phyloP scores from a whole-genome alignment of 345 rosid species.

The Clarkia xantiana region DNA sequence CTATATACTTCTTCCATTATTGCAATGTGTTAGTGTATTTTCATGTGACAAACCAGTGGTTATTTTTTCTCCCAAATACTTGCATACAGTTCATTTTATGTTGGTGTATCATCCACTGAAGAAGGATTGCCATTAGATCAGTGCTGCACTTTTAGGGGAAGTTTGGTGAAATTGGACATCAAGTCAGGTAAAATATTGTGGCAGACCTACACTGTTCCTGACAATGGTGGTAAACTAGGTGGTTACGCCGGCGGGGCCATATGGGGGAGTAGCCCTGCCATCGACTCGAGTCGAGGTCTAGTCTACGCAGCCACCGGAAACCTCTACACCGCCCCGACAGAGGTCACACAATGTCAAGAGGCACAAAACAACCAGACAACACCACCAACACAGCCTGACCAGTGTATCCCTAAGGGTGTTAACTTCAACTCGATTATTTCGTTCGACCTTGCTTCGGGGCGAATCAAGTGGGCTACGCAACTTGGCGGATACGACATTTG shows the following conservation, averaged over 20 bases:
- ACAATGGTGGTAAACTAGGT: slow-evolving; percentile 22
- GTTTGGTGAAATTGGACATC: slow-evolving; percentile 11
- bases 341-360: slow-evolving; percentile 23
- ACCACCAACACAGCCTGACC: slow-evolving; percentile 23
- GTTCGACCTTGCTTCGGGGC: slow-evolving; percentile 16
- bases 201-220: slow-evolving; percentile 27
- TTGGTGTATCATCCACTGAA: slow-evolving; percentile 29
- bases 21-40: too few relatives aligned
- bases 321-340: slow-evolving; percentile 23
- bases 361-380: slow-evolving; percentile 24
- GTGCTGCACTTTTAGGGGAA: slow-evolving; percentile 34
- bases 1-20: too few relatives aligned
- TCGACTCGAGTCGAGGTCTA: slow-evolving; percentile 16
- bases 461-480: slow-evolving; percentile 22
- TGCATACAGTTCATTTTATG: slow-evolving; percentile 12
- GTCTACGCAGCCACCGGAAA: slow-evolving; percentile 29
- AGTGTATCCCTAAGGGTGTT: slow-evolving; percentile 21
- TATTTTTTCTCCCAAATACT: neutral
- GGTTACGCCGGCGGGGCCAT: slow-evolving; percentile 32
- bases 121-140: slow-evolving; percentile 13
- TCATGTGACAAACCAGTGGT: too few relatives aligned
- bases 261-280: slow-evolving; percentile 44
- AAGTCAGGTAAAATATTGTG: slow-evolving; percentile 14
- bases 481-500: slow-evolving; percentile 32
- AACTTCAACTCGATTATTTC: slow-evolving; percentile 23